phyloP scores from a whole-genome alignment of 169 alveolate species.

The Plasmodium ovale region DNA sequence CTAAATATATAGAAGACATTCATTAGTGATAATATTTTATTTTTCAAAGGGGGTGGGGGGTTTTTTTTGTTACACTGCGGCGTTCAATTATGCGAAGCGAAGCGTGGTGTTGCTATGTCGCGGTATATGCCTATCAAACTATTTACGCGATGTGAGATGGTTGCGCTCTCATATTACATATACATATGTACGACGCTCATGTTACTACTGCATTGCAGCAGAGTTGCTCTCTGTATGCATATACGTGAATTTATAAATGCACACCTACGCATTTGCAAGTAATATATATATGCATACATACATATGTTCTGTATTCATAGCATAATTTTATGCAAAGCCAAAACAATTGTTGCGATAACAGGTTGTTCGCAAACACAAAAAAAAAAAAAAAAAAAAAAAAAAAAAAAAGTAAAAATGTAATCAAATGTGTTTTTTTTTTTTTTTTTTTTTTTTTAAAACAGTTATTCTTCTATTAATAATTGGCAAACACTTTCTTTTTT shows the following conservation, averaged over 20 bases:
- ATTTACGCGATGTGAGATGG: too few relatives aligned
- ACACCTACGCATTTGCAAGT: background rate
- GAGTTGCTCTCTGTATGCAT: too few relatives aligned
- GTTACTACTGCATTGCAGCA: too few relatives aligned
- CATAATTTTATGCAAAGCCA: too few relatives aligned
- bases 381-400: too few relatives aligned
- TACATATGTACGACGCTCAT: background rate
- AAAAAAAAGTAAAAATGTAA: background rate
- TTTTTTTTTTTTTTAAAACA: background rate
- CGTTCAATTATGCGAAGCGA: background rate
- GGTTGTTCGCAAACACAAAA: background rate
- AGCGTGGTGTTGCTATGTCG: background rate
- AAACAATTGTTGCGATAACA: too few relatives aligned
- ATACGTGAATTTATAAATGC: background rate
- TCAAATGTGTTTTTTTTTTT: background rate
- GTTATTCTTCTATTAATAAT: too few relatives aligned
- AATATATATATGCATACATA: background rate
- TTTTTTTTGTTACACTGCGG: too few relatives aligned
- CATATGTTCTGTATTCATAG: too few relatives aligned
- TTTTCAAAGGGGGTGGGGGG: background rate
- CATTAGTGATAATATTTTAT: constrained; percentile 35
- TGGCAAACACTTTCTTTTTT: too few relatives aligned
- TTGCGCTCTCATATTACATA: too few relatives aligned
- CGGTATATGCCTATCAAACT: too few relatives aligned
- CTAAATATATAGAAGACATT: constrained; percentile 8